Base-by-base conservation (phyloP, 169 alveolate species). In the Babesia divergens region DNA sequence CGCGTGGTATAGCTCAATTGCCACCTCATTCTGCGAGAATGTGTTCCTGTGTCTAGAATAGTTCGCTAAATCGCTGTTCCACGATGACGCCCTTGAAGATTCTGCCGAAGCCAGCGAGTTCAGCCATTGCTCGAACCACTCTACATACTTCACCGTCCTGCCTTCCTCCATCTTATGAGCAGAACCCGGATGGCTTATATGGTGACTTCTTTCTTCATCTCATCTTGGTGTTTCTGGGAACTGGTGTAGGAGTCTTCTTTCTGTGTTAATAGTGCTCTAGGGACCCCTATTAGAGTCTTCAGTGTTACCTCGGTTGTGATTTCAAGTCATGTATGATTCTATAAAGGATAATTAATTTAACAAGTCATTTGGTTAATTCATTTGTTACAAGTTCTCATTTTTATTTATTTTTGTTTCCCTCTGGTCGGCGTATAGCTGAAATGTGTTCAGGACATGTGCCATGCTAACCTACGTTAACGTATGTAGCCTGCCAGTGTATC, bases 1-100 rank as follows among this genome's bases (percentile, higher is more conserved):
- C 34, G 65, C 43, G 69, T 77, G 71, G 65, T 77, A 77, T 14
- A 67, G 52, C 35, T 77, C 86, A 26, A 77, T 51, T 4, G 86
- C 75, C 32, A 77, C 67, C 43, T 77, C 86, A n/a, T 59, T 54
- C 47, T 37, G 68, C 18, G 72, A 52, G 50, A 13, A 6, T 14
- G 72, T 34, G 40, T 46, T 29, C 28, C 20, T 47, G 20, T 13
- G 40, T n/a, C 60, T 7, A 6, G 53, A 9, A 26, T 62, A 40
- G 47, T 29, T 14, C 3, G 44, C 8, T 4, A 40, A 3, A n/a
- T 62, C 35, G 0, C 47, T 59, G 4, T 44, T 35, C 72, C 72
- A 44, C 37, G 47, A 28, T 0, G 72, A 46, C 9, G 72, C 43
- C 22, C 60, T 7, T 5, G 72, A 50, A 3, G 72, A 62, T 32